These are phyloP conservation scores for Oropetium thomaeum DNA, from an alignment of 176 grass and related monocot genomes.

Conservation along the genomic window DNA sequence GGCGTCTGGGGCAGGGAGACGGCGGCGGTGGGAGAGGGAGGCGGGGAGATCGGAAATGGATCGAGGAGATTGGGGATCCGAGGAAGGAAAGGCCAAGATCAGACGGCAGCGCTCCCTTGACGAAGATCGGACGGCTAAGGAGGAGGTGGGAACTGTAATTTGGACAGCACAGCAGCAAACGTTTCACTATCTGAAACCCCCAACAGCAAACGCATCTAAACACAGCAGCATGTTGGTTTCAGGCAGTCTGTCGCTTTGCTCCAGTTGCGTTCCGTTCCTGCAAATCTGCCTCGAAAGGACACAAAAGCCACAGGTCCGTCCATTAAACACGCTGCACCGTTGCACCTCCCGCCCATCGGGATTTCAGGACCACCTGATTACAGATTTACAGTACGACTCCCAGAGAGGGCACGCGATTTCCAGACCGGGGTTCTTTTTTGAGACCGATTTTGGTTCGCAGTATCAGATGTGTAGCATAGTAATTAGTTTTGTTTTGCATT, in stretches of 20 bases:
- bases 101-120: too few relatives aligned
- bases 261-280: background rate
- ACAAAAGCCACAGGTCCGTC: background rate
- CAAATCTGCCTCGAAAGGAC: background rate
- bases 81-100: too few relatives aligned
- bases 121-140: too few relatives aligned
- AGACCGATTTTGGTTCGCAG: background rate
- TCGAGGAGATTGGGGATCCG: too few relatives aligned
- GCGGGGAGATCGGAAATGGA: too few relatives aligned
- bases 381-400: too few relatives aligned
- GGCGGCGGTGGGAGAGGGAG: too few relatives aligned
- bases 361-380: background rate
- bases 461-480: background rate
- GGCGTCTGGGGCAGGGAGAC: too few relatives aligned
- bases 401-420: background rate
- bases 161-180: too few relatives aligned
- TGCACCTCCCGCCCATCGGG: background rate
- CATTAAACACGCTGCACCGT: background rate
- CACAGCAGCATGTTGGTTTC: background rate
- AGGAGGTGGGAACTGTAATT: too few relatives aligned
- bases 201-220: background rate
- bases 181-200: background rate
- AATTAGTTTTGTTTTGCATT: background rate
- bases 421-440: too few relatives aligned
- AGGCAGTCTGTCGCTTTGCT: background rate